These are phyloP conservation scores for Phoma herbarum DNA, from an alignment of 2,329 filamentous ascomycete genomes.

Conservation along the genomic window DNA sequence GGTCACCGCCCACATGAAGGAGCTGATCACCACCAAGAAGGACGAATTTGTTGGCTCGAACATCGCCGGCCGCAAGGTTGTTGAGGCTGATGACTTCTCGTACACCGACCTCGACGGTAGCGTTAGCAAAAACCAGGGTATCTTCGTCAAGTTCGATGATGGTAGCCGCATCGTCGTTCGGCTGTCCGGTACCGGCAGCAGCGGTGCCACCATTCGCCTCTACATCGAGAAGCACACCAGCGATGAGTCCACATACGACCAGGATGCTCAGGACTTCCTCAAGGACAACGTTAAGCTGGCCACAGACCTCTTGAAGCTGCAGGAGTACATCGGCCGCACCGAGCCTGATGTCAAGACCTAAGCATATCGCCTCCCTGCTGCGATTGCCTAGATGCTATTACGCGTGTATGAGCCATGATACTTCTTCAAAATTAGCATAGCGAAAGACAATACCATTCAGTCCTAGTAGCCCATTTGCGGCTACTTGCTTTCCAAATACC, in stretches of 20 bases:
- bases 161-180: constrained; percentile 95
- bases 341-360: constrained; percentile 98
- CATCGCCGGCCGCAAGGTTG: constrained; percentile 82
- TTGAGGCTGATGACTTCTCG: constrained; percentile 92
- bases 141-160: constrained; percentile 93
- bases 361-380: constrained; percentile 26
- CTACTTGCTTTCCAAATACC: constrained; percentile 1
- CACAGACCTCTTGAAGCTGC: constrained; percentile 85
- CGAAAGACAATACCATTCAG: constrained; percentile 21
- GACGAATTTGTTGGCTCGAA: constrained; percentile 83
- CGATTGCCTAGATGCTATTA: constrained; percentile 3
- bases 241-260: constrained; percentile 77
- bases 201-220: constrained; percentile 92
- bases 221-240: constrained; percentile 96
- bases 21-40: constrained; percentile 74
- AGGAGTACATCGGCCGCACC: constrained; percentile 90
- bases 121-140: constrained; percentile 92
- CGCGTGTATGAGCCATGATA: constrained; percentile 24
- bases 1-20: constrained; percentile 81
- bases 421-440: constrained; percentile 21
- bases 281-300: constrained; percentile 88
- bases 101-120: constrained; percentile 99
- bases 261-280: constrained; percentile 93
- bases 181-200: constrained; percentile 92
- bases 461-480: constrained; percentile 1